These are phyloP conservation scores for Esteya vermicola DNA, from an alignment of 2,329 filamentous ascomycete genomes.

Conservation along the genomic window DNA sequence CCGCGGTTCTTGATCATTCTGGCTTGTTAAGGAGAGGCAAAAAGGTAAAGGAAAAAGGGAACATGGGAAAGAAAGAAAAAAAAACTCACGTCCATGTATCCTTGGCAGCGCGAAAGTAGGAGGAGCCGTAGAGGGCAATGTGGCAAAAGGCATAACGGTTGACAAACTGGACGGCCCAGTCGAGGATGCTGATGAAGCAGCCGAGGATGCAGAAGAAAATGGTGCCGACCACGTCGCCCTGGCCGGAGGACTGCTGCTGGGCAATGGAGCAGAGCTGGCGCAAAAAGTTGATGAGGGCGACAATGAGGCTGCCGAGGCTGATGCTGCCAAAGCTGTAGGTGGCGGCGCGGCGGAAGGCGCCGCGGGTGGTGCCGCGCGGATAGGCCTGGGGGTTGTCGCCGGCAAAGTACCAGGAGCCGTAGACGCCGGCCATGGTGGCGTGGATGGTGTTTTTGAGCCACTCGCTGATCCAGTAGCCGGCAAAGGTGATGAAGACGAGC, in stretches of 20 bases:
- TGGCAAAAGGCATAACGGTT: constrained; percentile 90
- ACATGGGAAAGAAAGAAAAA: not conserved
- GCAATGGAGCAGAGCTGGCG: constrained; percentile 73
- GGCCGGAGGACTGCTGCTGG: constrained; percentile 44
- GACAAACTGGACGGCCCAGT: constrained; percentile 79
- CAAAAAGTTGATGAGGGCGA: constrained; percentile 76
- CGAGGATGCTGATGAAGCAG: constrained; percentile 61
- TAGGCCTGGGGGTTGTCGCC: constrained; percentile 35
- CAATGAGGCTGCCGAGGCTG: constrained; percentile 68
- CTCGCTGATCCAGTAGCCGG: constrained; percentile 88
- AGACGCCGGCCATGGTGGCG: constrained; percentile 73
- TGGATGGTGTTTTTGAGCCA: constrained; percentile 92
- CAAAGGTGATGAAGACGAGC: constrained; percentile 76
- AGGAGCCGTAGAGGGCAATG: constrained; percentile 83
- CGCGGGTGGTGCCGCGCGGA: constrained; percentile 65
- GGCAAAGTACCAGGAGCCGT: constrained; percentile 88
- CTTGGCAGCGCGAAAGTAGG: constrained; percentile 76
- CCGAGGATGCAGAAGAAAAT: constrained; percentile 62
- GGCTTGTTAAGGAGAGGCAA: not conserved
- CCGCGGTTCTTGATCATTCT: constrained; percentile 82
- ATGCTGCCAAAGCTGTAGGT: constrained; percentile 93
- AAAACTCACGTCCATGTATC: constrained; percentile 57
- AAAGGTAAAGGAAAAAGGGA: not conserved
- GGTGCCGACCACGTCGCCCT: constrained; percentile 53
- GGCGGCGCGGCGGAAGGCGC: constrained; percentile 66